These are phyloP conservation scores for Ganoderma lucidum DNA, from an alignment of 1,284 basidiomycete genomes.

Conservation along the genomic window DNA sequence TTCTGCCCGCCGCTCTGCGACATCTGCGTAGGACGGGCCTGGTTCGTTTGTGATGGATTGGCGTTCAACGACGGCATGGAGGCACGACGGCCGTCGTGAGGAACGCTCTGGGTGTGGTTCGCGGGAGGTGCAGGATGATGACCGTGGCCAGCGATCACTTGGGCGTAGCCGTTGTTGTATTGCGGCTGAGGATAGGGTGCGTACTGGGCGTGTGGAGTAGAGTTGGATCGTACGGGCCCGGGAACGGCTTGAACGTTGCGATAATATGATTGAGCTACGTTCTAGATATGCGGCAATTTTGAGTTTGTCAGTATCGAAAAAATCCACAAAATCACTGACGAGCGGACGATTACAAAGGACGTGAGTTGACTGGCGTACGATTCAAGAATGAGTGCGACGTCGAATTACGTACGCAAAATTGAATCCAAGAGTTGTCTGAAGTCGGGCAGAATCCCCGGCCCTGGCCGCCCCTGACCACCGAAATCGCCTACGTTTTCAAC, in stretches of 20 bases:
- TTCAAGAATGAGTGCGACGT: too few relatives aligned
- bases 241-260: background rate
- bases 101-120: background rate
- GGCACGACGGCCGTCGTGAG: background rate
- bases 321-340: background rate
- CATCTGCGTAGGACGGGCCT: background rate
- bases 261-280: background rate
- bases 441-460: too few relatives aligned
- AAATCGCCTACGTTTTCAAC: too few relatives aligned
- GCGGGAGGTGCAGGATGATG: background rate
- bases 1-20: background rate
- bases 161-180: background rate
- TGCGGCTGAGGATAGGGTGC: slow-evolving; percentile 5
- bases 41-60: background rate
- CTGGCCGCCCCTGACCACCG: too few relatives aligned
- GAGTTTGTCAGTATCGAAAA: background rate
- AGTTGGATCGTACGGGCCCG: background rate
- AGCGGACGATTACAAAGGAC: too few relatives aligned
- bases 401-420: too few relatives aligned
- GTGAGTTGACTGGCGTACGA: too few relatives aligned
- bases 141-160: background rate
- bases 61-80: background rate
- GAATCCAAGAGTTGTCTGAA: too few relatives aligned
- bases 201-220: background rate
- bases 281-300: background rate